Evolutionary conservation across 805 yeast species (phyloP), one percentile per base, ranked within the genome.

Genomic region (Spathaspora hagerdaliae): DNA sequence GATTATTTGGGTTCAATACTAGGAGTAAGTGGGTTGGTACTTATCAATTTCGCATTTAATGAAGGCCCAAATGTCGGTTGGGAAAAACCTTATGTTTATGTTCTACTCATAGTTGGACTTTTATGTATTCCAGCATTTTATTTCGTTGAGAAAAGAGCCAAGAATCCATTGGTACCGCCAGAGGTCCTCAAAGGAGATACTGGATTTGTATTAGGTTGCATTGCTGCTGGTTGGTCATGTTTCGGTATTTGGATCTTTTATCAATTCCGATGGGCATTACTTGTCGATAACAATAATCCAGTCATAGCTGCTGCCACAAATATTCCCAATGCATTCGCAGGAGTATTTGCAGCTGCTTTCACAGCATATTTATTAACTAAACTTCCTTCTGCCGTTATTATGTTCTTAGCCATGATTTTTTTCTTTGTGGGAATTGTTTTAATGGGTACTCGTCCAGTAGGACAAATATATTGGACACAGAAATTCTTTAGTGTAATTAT

Each of bases 41-140:
- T 86, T 19, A 72, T 87, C 58, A 85, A 83, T 52, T 81, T 85
- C 58, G 79, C 82, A 1, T 82, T 87, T 81, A 87, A 84, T 54
- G 88, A 87, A 58, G 91, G 86, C 4, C 87, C 92, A 0, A 75
- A 77, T 19, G 85, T 73, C 2, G 91, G 92, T 10, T 86, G 92
- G 92, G 59, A 65, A 5, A 58, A 52, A 2, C 76, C 83, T 1
- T 85, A 85, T 53, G 78, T 82, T 38, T 78, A 81, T 42, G 78
- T 73, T 0, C 58, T 86, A 11, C 64, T 85, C 24, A 69, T 83
- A 2, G 64, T 84, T 4, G 83, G 89, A 0, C 46, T 84, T 9
- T 52, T 62, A 2, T 44, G 58, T 12, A 45, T 69, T 11, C 58
- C 38, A 7, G 68, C 57, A 1, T 85, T 86, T 56, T 65, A 71